phyloP scores from a whole-genome alignment of 2,329 filamentous ascomycete genomes.

The Colletotrichum tofieldiae region DNA sequence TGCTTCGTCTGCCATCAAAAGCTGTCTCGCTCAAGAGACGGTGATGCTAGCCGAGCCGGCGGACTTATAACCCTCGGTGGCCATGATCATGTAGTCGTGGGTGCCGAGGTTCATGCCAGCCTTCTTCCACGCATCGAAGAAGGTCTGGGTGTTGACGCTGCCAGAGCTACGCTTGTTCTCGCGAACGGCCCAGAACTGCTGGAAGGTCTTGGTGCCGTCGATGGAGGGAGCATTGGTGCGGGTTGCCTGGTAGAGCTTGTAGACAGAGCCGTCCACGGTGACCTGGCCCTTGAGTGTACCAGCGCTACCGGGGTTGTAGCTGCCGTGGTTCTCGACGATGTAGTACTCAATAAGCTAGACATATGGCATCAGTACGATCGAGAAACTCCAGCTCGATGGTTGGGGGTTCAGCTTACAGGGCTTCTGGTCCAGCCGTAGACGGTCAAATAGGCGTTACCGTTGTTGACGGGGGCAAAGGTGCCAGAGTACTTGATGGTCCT shows the following conservation, averaged over 20 bases:
- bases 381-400: not conserved
- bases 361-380: not conserved
- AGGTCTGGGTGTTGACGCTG: slow-evolving; percentile 64
- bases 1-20: not conserved
- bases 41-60: slow-evolving; percentile 62
- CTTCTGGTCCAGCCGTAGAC: slow-evolving; percentile 57
- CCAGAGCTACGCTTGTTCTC: slow-evolving; percentile 65
- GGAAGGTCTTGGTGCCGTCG: slow-evolving; percentile 64
- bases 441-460: slow-evolving; percentile 55
- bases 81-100: slow-evolving; percentile 68
- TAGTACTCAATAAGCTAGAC: slow-evolving; percentile 43
- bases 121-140: slow-evolving; percentile 68
- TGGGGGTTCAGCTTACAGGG: slow-evolving; percentile 48
- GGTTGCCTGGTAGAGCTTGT: slow-evolving; percentile 55
- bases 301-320: slow-evolving; percentile 54
- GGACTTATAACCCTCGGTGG: slow-evolving; percentile 69
- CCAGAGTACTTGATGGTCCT: slow-evolving; percentile 53
- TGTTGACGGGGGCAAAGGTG: slow-evolving; percentile 49
- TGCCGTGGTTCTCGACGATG: slow-evolving; percentile 54
- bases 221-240: slow-evolving; percentile 63
- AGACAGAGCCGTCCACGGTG: slow-evolving; percentile 54
- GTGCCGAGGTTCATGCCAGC: slow-evolving; percentile 64
- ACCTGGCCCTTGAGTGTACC: slow-evolving; percentile 54
- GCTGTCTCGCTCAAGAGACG: slow-evolving; percentile 14
- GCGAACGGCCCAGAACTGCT: slow-evolving; percentile 70